A percentile compares a stretch with the other conserved stretches of the same genome.
Evolutionary conservation across 352 stramenopile species (phyloP).

Genomic region (Phytophthora quininea): DNA sequence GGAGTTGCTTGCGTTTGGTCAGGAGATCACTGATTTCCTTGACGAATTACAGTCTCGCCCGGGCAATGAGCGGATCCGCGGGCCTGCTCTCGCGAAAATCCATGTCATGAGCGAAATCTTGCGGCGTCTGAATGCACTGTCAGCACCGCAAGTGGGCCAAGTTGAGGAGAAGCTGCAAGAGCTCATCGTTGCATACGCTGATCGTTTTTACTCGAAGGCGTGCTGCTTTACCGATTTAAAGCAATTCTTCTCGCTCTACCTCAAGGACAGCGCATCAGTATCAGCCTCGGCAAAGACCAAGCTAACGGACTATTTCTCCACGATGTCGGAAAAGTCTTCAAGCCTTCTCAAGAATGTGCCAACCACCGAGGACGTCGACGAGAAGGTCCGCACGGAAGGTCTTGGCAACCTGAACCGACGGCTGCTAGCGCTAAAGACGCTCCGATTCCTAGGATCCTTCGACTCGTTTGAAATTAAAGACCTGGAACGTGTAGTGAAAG

Average conservation of each 20-base stretch:
- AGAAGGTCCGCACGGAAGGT: constrained; percentile 46
- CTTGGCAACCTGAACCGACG: constrained; percentile 58
- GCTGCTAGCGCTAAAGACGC: constrained; percentile 68
- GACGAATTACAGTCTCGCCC: constrained; percentile 48
- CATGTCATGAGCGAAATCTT: constrained; percentile 63
- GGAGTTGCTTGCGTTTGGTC: constrained; percentile 33
- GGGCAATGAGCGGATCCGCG: constrained; percentile 63
- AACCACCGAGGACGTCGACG: constrained; percentile 20
- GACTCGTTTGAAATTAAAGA: constrained; percentile 34
- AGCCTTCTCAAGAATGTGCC: constrained; percentile 26
- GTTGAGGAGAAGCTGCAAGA: constrained; percentile 55
- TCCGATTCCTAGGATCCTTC: constrained; percentile 75
- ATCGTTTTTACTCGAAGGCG: constrained; percentile 78
- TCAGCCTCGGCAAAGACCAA: constrained; percentile 43
- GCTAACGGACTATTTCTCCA: constrained; percentile 41
- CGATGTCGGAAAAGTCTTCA: constrained; percentile 38
- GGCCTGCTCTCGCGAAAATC: constrained; percentile 68
- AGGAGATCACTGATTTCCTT: constrained; percentile 46
- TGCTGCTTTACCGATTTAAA: constrained; percentile 89
- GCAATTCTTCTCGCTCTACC: constrained; percentile 70
- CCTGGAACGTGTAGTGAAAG: constrained; percentile 46
- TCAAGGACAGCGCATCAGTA: constrained; percentile 34
- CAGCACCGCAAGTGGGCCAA: constrained; percentile 20
- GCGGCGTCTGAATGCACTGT: constrained; percentile 28
- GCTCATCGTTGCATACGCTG: constrained; percentile 60